Evolutionary conservation across 2,329 filamentous ascomycete genomes (phyloP).

Genomic region (Aureobasidium mangrovei): DNA sequence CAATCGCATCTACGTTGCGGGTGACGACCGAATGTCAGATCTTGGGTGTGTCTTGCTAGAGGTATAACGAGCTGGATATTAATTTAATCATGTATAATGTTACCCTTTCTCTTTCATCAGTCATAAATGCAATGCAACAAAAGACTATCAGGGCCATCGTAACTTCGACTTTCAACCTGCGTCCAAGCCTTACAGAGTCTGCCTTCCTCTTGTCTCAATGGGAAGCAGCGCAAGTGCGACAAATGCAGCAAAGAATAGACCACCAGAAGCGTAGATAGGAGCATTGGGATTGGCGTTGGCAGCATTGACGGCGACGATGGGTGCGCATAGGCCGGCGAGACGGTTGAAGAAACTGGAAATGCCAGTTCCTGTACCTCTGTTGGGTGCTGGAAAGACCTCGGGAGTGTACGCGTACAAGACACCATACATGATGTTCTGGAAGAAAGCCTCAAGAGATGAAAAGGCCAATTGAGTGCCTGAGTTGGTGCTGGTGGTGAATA

Average conservation of each 20-base stretch:
- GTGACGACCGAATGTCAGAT: too few relatives aligned
- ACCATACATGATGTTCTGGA: slow-evolving; percentile 67
- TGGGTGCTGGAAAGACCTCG: slow-evolving; percentile 65
- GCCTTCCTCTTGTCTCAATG: slow-evolving; percentile 36
- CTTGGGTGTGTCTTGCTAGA: too few relatives aligned
- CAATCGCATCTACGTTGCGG: too few relatives aligned
- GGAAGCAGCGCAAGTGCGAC: slow-evolving; percentile 35
- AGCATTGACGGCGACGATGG: slow-evolving; percentile 51
- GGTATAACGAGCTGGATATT: too few relatives aligned
- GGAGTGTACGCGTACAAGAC: slow-evolving; percentile 70
- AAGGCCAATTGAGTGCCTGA: slow-evolving; percentile 54
- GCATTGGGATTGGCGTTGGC: slow-evolving; percentile 31
- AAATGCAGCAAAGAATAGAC: slow-evolving; percentile 35
- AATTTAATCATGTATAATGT: too few relatives aligned
- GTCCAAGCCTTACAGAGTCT: slow-evolving; percentile 28
- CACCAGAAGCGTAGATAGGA: slow-evolving; percentile 37
- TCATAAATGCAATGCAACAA: not conserved
- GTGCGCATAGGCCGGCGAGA: slow-evolving; percentile 57
- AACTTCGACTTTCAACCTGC: not conserved
- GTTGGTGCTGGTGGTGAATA: slow-evolving; percentile 52
- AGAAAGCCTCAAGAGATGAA: slow-evolving; percentile 60
- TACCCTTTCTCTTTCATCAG: too few relatives aligned
- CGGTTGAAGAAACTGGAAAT: slow-evolving; percentile 65
- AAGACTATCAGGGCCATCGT: not conserved
- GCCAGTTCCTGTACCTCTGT: slow-evolving; percentile 62